Evolutionary conservation across 441 rosid genomes (phyloP), one percentile per base, ranked within the genome.

Genomic region (Mallotus japonicus): DNA sequence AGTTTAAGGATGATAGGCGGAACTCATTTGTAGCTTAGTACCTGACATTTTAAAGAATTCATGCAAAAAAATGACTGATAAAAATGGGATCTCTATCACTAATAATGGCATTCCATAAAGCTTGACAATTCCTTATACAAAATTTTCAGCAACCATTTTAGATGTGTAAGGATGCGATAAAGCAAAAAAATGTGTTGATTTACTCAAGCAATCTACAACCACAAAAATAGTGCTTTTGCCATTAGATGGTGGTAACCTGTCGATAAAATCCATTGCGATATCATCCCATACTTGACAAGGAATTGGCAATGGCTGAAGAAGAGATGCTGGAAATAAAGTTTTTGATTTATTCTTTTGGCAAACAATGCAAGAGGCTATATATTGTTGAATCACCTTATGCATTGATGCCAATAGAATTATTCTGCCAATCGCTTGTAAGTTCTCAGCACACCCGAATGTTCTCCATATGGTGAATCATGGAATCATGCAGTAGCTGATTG

Each of bases 401-500:
- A 12, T 9, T 8, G 3, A 9, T 8, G 51, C 51, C 69, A 65
- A 42, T 65, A 65, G 12, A 65, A 44, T 19, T 65, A 11, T 46
- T 65, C 56, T 7, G 69, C 53, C 32, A 47, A 20, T n/a, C 49
- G 11, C 24, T 44, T 44, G 3, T n/a, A 44, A 1, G 69, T 65
- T 3, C 37, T 51, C 4, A 65, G 14, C 2, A 5, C 55, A 0
- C 69, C 69, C 0, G 56, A 65, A 46, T 65, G 69, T 15, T 37
- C 37, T 1, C 69, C 56, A 65, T 8, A 5, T n/a, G 17, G 53
- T 10, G 69, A 44, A 14, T 65, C 69, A 65, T 65, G 56, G n/a
- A 46, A 65, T 49, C 55, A 1, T 28, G 32, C 3, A 28, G 3
- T 28, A 28, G 3, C 32, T 28, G 3, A 28, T 28, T 28, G 32